Percentiles rank a stretch among this genome's conserved stretches.
Conservation (phyloP, 129 eudicot genomes). For the Erigeron canadensis region DNA sequence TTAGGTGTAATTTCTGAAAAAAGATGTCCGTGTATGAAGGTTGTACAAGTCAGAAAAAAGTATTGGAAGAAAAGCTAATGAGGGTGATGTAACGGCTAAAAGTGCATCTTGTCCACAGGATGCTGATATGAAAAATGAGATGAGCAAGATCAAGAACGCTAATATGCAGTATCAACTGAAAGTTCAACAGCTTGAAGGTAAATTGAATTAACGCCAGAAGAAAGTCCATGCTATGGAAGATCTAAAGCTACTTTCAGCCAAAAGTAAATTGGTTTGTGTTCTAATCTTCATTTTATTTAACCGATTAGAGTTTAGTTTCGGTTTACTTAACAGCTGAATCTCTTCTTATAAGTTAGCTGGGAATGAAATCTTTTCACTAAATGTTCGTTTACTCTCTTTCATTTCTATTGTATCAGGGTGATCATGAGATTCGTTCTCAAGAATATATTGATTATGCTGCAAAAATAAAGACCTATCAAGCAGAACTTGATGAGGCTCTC, state of each 20-base stretch:
- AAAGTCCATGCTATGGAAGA: slow-evolving; percentile 48
- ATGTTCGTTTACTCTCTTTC: neutral
- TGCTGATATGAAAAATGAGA: slow-evolving; percentile 51
- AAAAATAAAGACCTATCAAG: slow-evolving; percentile 52
- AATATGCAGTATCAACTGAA: slow-evolving; percentile 58
- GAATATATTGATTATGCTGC: slow-evolving; percentile 38
- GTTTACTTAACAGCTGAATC: neutral
- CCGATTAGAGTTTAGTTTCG: neutral
- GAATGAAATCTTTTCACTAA: neutral
- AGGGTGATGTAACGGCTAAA: slow-evolving; percentile 45
- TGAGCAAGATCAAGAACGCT: slow-evolving; percentile 47
- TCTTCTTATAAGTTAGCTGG: neutral
- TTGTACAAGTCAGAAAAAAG: slow-evolving; percentile 36
- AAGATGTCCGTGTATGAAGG: slow-evolving; percentile 57
- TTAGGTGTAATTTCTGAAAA: slow-evolving; percentile 31
- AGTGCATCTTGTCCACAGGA: slow-evolving; percentile 33
- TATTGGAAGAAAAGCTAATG: slow-evolving; percentile 56
- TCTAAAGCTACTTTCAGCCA: slow-evolving; percentile 41
- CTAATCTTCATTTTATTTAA: slow-evolving; percentile 1
- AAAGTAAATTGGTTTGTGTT: slow-evolving; percentile 44
- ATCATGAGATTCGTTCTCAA: slow-evolving; percentile 31
- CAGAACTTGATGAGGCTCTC: slow-evolving; percentile 59
- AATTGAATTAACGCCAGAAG: slow-evolving; percentile 56
- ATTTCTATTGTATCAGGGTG: slow-evolving; percentile 33
- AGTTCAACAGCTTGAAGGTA: slow-evolving; percentile 58